phyloP scores from a whole-genome alignment of 2,329 filamentous ascomycete genomes.

The Pseudogymnoascus sp. region DNA sequence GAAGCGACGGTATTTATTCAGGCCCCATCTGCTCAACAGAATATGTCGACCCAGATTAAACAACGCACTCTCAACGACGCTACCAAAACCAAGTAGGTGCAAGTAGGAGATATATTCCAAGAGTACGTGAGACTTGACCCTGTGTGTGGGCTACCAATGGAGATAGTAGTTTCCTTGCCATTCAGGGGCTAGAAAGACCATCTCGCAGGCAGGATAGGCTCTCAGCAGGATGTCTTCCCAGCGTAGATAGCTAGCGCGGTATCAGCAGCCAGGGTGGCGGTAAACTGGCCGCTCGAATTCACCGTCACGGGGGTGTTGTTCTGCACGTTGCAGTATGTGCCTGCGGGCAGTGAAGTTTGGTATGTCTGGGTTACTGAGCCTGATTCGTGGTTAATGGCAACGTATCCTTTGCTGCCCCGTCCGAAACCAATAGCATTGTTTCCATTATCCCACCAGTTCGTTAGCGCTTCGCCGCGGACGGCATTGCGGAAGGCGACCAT shows the following conservation, averaged over 20 bases:
- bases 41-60: neutral
- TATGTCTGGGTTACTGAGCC: neutral
- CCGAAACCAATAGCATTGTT: neutral
- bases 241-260: neutral
- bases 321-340: constrained; percentile 1
- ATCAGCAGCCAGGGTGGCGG: neutral
- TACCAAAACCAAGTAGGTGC: neutral
- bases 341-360: neutral
- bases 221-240: constrained; percentile 5
- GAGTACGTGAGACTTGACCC: neutral
- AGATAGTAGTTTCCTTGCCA: neutral
- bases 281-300: neutral
- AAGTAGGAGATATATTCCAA: neutral
- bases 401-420: neutral
- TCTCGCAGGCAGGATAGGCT: neutral
- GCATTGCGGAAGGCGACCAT: neutral
- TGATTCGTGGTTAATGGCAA: neutral
- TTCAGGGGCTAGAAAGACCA: neutral
- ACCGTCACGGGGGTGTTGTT: neutral
- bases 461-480: neutral
- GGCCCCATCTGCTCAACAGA: neutral
- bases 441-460: constrained; percentile 1
- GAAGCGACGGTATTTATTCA: neutral
- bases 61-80: neutral
- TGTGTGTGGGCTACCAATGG: neutral